Evolutionary conservation across 2,329 filamentous ascomycete species (phyloP).

Genomic region (Diaporthe citri): DNA sequence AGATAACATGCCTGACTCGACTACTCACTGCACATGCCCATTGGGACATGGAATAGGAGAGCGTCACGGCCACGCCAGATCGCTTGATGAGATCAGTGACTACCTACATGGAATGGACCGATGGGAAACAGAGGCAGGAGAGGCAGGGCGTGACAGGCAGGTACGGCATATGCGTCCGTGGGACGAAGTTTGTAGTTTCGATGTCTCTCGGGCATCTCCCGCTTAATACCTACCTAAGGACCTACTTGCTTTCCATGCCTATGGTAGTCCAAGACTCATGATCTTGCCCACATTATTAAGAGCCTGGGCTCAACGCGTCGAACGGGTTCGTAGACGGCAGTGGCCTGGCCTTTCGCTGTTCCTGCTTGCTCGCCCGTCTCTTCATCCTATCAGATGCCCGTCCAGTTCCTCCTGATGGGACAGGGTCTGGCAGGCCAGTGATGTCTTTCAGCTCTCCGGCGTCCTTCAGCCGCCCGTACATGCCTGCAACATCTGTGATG

Average conservation of each 20-base stretch:
- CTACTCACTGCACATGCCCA: not conserved
- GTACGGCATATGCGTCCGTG: not conserved
- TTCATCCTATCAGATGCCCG: not conserved
- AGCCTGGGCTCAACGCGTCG: conserved; percentile 25
- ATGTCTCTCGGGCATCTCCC: not conserved
- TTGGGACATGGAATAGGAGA: not conserved
- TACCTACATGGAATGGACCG: not conserved
- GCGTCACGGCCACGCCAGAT: not conserved
- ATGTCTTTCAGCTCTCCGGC: not conserved
- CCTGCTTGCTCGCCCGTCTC: not conserved
- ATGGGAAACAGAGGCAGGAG: not conserved
- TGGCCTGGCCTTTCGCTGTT: not conserved
- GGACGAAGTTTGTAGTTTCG: not conserved
- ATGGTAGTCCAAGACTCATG: not conserved
- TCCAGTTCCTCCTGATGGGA: not conserved
- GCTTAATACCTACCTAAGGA: no score
- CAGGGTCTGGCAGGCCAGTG: not conserved
- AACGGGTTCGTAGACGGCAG: conserved; percentile 24
- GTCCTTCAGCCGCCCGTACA: conserved; percentile 23
- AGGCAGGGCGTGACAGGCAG: not conserved
- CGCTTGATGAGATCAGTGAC: not conserved
- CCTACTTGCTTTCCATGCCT: not conserved
- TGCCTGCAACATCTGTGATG: not conserved
- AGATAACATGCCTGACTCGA: not conserved
- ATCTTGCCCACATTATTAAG: conserved; percentile 1